Percentiles rank a stretch among this genome's conserved stretches.
Evolutionary conservation across 768 basidiomycete species (phyloP).

Genomic region (Leccinum boreale): DNA sequence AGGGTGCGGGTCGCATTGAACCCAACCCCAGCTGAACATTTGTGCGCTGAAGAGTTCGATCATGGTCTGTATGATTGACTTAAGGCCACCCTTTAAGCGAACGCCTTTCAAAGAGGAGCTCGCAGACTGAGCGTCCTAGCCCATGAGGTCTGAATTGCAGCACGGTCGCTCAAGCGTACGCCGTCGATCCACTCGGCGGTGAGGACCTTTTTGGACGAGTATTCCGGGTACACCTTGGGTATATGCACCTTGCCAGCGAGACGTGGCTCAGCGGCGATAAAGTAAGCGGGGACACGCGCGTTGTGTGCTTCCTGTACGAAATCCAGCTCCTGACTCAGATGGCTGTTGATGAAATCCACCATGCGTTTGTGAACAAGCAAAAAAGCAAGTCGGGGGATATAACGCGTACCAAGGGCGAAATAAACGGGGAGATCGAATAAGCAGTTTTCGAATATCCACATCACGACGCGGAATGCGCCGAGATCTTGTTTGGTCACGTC

Average conservation of each 20-base stretch:
- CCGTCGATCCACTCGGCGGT: too few species aligned
- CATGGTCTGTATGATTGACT: too few species aligned
- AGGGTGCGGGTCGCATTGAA: too few species aligned
- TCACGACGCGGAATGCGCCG: conserved; percentile 60
- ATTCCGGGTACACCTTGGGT: too few species aligned
- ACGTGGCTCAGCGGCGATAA: conserved; percentile 66
- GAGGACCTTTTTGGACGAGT: too few species aligned
- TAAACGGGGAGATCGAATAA: conserved; percentile 85
- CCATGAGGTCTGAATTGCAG: too few species aligned
- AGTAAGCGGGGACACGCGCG: conserved; percentile 50
- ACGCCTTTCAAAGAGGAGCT: too few species aligned
- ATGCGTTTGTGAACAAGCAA: neutral
- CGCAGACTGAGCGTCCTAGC: too few species aligned
- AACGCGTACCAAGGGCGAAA: conserved; percentile 64
- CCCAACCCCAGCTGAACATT: too few species aligned
- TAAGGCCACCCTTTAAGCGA: too few species aligned
- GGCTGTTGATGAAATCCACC: conserved; percentile 75
- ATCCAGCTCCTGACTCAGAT: conserved; percentile 81
- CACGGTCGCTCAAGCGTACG: too few species aligned
- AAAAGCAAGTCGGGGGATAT: neutral
- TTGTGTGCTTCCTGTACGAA: conserved; percentile 80
- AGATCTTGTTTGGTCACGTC: conserved; percentile 83
- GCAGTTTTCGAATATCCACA: conserved; percentile 78
- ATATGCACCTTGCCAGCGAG: conserved; percentile 70
- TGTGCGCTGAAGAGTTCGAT: too few species aligned